phyloP scores from a whole-genome alignment of 2,329 filamentous ascomycete genomes.

The Pyricularia sp. region DNA sequence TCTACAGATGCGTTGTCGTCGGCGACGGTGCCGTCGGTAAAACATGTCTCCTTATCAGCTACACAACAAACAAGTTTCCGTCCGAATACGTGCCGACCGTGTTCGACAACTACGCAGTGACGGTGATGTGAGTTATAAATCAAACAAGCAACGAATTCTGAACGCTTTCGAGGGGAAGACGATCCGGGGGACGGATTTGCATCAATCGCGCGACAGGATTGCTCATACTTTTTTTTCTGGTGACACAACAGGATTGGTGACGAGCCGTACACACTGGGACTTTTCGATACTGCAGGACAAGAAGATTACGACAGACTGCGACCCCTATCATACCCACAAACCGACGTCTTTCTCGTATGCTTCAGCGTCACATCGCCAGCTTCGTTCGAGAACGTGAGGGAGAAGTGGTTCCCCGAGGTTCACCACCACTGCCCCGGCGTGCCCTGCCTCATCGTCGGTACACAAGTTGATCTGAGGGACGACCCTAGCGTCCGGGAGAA shows the following conservation, averaged over 20 bases:
- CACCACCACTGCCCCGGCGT: slow-evolving; percentile 98
- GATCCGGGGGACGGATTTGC: no score
- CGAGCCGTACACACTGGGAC: slow-evolving; percentile 91
- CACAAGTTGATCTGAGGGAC: slow-evolving; percentile 91
- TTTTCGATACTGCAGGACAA: slow-evolving; percentile 98
- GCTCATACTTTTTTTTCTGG: neutral
- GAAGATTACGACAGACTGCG: slow-evolving; percentile 98
- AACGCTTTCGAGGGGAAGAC: neutral
- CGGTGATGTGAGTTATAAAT: slow-evolving; percentile 76
- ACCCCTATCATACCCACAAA: slow-evolving; percentile 94
- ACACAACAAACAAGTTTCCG: slow-evolving; percentile 99
- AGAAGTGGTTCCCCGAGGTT: slow-evolving; percentile 98
- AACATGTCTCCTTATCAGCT: slow-evolving; percentile 97
- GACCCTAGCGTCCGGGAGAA: slow-evolving; percentile 83
- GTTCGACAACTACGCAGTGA: slow-evolving; percentile 99
- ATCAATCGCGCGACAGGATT: neutral
- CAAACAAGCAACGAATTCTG: neutral
- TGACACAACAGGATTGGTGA: slow-evolving; percentile 77
- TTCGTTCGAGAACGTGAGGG: slow-evolving; percentile 97
- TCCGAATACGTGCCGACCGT: slow-evolving; percentile 99
- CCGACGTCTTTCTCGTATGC: slow-evolving; percentile 97
- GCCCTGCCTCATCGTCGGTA: slow-evolving; percentile 94
- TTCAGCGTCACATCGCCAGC: slow-evolving; percentile 97
- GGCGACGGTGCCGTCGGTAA: slow-evolving; percentile 99
- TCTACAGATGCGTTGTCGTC: slow-evolving; percentile 85